Base-by-base conservation (phyloP, 768 basidiomycete species). In the Rhizopogon rudus region DNA sequence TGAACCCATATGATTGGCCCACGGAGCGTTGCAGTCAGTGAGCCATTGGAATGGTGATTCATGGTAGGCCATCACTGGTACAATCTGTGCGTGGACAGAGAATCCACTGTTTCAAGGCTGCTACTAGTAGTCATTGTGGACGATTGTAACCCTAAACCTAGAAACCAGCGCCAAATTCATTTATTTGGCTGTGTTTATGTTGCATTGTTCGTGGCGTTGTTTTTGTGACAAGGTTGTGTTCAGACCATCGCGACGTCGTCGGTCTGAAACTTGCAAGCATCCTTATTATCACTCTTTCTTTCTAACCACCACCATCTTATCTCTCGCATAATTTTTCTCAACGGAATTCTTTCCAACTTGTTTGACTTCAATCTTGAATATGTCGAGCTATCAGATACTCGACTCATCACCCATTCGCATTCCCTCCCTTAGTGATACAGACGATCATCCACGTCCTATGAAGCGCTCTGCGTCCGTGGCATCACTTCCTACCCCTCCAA, bases 401-500 rank as follows among this genome's bases (percentile, higher is more conserved):
- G 72, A 73, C 58, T 71, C 71, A 40, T 72, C 71, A 3, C 62
- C 60, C 29, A 46, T 60, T 40, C 58, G 41, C 35, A 48, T 53
- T 16, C 60, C 60, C 20, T 44, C 56, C 43, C 3, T 53, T 53
- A 64, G 53, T 58, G 52, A 58, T 52, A 49, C 53, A 41, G 57
- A 56, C 40, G 50, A 57, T 16, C 56, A 43, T 1, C 49, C 62
- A 40, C 75, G 73, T 40, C 71, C 75, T 14, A 71, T 84, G 46
- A 86, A 86, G 68, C 82, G 84, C 20, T 83, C 83, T 16, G 81
- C 84, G 25, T 87, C 86, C 16, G 75, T 76, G 41, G 81, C 79
- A 31, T 83, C 83, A 4, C 74, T 88, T 22, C 85, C 84, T 39
- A 88, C 86, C 0, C 86, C 86, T 20, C 86, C 86, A 0, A 71